phyloP scores from a whole-genome alignment of 306 rosid species.

The Inga oerstediana region DNA sequence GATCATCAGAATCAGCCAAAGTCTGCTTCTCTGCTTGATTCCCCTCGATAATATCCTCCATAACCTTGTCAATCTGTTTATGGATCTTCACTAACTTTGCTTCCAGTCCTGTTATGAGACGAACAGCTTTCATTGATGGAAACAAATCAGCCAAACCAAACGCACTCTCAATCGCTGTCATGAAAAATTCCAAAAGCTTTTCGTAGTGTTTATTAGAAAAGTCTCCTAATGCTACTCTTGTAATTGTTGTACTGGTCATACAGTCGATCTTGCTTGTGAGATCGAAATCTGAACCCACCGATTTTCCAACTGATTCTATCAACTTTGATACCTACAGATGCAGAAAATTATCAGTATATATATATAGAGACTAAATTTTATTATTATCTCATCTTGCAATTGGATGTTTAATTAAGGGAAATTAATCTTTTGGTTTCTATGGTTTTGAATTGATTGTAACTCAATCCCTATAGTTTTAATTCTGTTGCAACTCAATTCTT shows the following conservation, averaged over 20 bases:
- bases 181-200: background rate
- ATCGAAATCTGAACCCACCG: background rate
- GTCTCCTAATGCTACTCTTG: conserved; percentile 1
- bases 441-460: no score
- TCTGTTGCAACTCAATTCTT: no score
- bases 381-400: no score
- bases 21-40: background rate
- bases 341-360: no score
- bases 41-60: background rate
- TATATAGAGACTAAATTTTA: no score
- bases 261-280: background rate
- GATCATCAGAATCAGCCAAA: no score
- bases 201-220: background rate
- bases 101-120: background rate
- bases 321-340: background rate
- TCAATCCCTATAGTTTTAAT: no score
- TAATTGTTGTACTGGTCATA: background rate
- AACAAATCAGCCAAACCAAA: background rate
- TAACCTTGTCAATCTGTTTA: background rate
- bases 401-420: no score
- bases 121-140: background rate
- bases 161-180: background rate
- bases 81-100: background rate
- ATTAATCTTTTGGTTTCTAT: no score
- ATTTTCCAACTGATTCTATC: background rate